Evolutionary conservation across 345 rosid species (phyloP), one percentile per base, ranked within the genome.

Genomic region (Atalantia buxifolia): DNA sequence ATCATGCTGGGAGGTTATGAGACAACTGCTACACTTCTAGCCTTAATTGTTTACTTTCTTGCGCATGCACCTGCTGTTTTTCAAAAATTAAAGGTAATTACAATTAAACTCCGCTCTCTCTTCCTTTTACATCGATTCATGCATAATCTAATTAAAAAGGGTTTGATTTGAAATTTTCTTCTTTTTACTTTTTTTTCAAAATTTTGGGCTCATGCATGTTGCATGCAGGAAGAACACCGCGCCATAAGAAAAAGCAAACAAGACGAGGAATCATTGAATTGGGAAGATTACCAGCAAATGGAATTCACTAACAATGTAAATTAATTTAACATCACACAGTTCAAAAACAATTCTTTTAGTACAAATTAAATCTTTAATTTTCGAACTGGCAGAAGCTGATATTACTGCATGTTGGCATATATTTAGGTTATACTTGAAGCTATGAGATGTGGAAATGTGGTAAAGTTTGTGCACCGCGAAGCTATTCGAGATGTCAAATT

Each of bases 1-100:
- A 81, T 91, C 40, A 72, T 94, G 88, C 90, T 94, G 25, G 98
- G 92, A 28, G 95, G 95, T 55, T 89, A 91, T 65, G 97, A 94
- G 86, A 94, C 97, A 77, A 90, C 95, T 19, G 88, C 98, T 7
- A 91, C 89, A 64, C 88, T 92, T 65, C 76, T 89, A 76, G 78
- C 95, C 74, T 78, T 94, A 30, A 83, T 87, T 69, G 86, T 89
- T 78, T 90, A 90, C 88, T 94, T 90, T 81, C 91, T 94, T 76
- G 87, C 80, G 7, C 85, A 74, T 45, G 69, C 86, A 22, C 91
- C 95, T 1, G 8, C 19, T 40, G 87, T 85, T 74, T 82, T 88
- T 50, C 69, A 78, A 38, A 62, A 59, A 30, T 70, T 90, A 55
- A 90, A 85, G 93, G 95, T 88, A 74, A 78, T 13, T 0, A 3